phyloP scores from a whole-genome alignment of 2,329 filamentous ascomycete species.

The Penicillium expansum region DNA sequence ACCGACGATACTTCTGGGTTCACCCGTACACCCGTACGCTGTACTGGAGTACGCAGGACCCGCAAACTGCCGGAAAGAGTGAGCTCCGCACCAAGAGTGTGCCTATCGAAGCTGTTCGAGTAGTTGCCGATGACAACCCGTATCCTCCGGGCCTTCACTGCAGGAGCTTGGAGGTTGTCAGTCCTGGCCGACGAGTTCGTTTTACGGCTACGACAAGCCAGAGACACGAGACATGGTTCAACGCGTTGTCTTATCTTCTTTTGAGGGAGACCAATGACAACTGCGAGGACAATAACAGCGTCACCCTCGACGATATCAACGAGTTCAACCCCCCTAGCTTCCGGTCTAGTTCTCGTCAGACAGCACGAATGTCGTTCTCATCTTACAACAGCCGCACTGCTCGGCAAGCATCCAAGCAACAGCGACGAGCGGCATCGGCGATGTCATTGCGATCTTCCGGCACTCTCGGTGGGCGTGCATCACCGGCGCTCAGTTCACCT shows the following conservation, averaged over 20 bases:
- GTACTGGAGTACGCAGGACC: conserved; percentile 94
- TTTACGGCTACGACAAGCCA: conserved; percentile 93
- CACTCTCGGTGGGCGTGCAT: conserved; percentile 36
- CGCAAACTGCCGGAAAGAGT: conserved; percentile 70
- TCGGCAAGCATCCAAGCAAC: conserved; percentile 60
- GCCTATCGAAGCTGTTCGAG: conserved; percentile 85
- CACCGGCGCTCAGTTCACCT: conserved; percentile 35
- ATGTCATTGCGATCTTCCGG: conserved; percentile 38
- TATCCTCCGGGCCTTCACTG: conserved; percentile 91
- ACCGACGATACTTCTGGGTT: conserved; percentile 97
- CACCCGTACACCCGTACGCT: conserved; percentile 94
- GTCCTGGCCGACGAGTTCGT: conserved; percentile 83
- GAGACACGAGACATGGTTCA: conserved; percentile 98
- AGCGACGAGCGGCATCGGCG: conserved; percentile 38
- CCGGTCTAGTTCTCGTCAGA: conserved; percentile 54
- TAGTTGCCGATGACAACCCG: conserved; percentile 91
- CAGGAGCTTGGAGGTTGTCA: conserved; percentile 87
- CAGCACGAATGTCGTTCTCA: conserved; percentile 63
- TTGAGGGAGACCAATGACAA: conserved; percentile 64
- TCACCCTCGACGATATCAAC: conserved; percentile 60
- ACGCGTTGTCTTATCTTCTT: conserved; percentile 88
- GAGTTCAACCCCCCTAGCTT: conserved; percentile 81
- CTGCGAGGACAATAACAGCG: conserved; percentile 57
- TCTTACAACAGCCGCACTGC: conserved; percentile 76
- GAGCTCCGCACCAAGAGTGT: conserved; percentile 86